Percentiles rank a stretch among this genome's conserved stretches.
Conservation (phyloP, 2,329 filamentous ascomycete species). For the Zelopaecilomyces penicillatus region DNA sequence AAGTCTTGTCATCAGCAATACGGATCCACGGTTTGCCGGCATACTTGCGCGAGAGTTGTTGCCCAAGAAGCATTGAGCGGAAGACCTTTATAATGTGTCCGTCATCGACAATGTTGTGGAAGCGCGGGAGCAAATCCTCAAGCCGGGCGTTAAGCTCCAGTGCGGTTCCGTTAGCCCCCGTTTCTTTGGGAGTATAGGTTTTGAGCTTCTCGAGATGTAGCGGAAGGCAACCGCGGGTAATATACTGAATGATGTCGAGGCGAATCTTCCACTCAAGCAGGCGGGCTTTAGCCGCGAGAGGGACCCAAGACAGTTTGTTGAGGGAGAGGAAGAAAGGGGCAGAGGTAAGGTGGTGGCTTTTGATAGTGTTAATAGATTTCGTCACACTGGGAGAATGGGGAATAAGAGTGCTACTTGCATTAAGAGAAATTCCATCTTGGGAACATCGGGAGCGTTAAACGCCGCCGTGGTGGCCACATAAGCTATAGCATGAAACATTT, state of each 20-base stretch:
- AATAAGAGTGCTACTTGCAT: constrained; percentile 31
- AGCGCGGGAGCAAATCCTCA: constrained; percentile 38
- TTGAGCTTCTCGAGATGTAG: constrained; percentile 52
- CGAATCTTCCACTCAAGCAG: constrained; percentile 78
- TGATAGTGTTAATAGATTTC: not conserved
- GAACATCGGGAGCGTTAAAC: constrained; percentile 52
- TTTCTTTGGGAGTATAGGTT: constrained; percentile 46
- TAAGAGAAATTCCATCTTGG: constrained; percentile 75
- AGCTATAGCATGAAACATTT: constrained; percentile 60
- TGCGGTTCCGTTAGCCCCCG: constrained; percentile 22
- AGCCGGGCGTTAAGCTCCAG: constrained; percentile 24
- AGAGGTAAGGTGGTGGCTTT: constrained; percentile 67
- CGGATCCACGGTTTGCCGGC: constrained; percentile 38
- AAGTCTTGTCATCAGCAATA: constrained; percentile 48
- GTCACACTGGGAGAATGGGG: not conserved
- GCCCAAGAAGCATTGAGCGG: constrained; percentile 59
- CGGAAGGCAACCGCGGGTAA: constrained; percentile 55
- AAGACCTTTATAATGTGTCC: constrained; percentile 74
- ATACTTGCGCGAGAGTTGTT: constrained; percentile 41
- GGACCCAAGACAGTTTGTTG: constrained; percentile 52
- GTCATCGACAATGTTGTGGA: constrained; percentile 56
- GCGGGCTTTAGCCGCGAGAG: constrained; percentile 51
- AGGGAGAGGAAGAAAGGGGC: constrained; percentile 67
- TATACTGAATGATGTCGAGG: constrained; percentile 65
- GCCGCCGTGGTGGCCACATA: constrained; percentile 46